Evolutionary conservation across 1,284 basidiomycete genomes (phyloP).

Genomic region (Ceraceosorus bombacis): DNA sequence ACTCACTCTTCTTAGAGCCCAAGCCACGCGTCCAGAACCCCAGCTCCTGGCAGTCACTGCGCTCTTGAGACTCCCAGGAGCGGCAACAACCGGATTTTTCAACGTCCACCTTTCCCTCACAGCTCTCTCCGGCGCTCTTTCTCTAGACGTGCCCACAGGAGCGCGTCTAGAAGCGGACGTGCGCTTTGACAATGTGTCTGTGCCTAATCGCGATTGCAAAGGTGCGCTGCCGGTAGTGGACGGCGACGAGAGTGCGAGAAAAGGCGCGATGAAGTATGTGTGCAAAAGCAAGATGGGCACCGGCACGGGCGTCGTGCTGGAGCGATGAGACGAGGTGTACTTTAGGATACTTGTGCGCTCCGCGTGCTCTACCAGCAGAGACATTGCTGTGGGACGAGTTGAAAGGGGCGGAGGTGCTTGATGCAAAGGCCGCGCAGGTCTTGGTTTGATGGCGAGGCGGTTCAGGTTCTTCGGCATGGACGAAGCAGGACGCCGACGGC

Average conservation of each 20-base stretch:
- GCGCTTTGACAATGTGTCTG: slow-evolving; percentile 1
- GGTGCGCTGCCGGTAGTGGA: slow-evolving; percentile 17
- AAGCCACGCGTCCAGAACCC: slow-evolving; percentile 30
- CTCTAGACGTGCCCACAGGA: neutral
- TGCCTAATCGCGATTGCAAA: neutral
- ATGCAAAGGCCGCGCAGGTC: slow-evolving; percentile 1
- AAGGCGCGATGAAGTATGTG: slow-evolving; percentile 39
- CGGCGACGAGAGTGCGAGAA: slow-evolving; percentile 20
- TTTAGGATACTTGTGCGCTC: slow-evolving; percentile 16
- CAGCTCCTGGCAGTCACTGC: slow-evolving; percentile 19
- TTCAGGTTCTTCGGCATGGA: slow-evolving; percentile 3
- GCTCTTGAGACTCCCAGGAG: slow-evolving; percentile 11
- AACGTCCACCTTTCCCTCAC: slow-evolving; percentile 13
- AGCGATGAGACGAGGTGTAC: slow-evolving; percentile 13
- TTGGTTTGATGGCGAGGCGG: slow-evolving; percentile 2
- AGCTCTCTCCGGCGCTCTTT: slow-evolving; percentile 9
- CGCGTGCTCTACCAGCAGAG: slow-evolving; percentile 33
- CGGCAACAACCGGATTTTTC: slow-evolving; percentile 11
- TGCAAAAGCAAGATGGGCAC: slow-evolving; percentile 23
- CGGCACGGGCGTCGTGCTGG: slow-evolving; percentile 18
- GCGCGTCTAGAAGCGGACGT: slow-evolving; percentile 1
- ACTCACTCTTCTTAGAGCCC: slow-evolving; percentile 29
- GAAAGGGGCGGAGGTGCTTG: slow-evolving; percentile 16
- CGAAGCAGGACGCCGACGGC: neutral
- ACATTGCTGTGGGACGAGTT: slow-evolving; percentile 27